Base-by-base conservation (phyloP, 2,329 filamentous ascomycete species). In the Colletotrichum gloeosporioides region DNA sequence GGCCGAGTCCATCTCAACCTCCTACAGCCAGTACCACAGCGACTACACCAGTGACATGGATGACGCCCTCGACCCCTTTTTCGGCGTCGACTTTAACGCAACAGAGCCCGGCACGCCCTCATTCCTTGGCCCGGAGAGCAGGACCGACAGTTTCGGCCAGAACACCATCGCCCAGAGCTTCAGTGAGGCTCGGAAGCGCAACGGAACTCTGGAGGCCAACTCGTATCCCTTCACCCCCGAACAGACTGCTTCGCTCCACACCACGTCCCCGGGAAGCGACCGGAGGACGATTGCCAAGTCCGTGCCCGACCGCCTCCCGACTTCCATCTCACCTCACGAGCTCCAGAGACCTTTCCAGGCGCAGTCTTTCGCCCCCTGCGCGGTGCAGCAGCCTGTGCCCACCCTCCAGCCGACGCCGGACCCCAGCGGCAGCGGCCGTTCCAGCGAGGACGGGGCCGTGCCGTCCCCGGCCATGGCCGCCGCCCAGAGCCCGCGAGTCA, bases 401-500 rank as follows among this genome's bases (percentile, higher is more conserved):
- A 27, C 80, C n/a, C 80, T 81, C 63, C 86, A 90, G 78, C 82
- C 89, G 49, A 91, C 90, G 2, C 88, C 89, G 6, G 87, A 88
- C 64, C 87, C 87, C 22, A 89, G 87, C 79, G 87, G 85, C 75
- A 90, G 86, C 78, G 87, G 86, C 64, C 85, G 84, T 69, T 89
- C 90, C 6, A 90, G 88, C 75, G 89, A 90, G 79, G 89, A 90
- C 80, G 86, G 85, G 57, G 79, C 86, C 44, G 85, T 83, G 6
- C 84, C 86, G 4, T 82, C 82, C 61, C 79, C 84, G 10, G 79
- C 84, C 66, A 79, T 83, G 69, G 90, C 89, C 87, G 82, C 85
- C 36, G 81, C 83, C 25, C 87, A 86, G 75, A 92, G 90, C 79
- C 90, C 90, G 8, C 87, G 87, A 32, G 89, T 92, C 25, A 91